phyloP scores from a whole-genome alignment of 2,329 filamentous ascomycete genomes.

The Penicillium sp. region DNA sequence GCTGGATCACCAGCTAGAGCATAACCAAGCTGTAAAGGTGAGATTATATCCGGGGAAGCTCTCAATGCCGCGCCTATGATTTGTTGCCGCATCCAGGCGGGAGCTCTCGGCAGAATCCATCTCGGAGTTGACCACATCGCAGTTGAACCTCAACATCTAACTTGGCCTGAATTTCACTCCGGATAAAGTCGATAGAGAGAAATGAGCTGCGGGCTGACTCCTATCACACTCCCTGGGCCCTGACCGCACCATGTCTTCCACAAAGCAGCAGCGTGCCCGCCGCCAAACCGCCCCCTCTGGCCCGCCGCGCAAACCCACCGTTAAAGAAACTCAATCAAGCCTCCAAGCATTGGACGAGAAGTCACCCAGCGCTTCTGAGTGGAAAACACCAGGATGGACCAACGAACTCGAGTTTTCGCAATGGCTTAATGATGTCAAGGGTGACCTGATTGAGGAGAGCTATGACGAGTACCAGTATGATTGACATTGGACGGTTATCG shows the following conservation, averaged over 20 bases:
- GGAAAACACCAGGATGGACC: constrained; percentile 26
- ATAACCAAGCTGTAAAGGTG: neutral
- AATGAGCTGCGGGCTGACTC: constrained; percentile 8
- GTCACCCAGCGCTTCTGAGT: constrained; percentile 3
- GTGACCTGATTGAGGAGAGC: constrained; percentile 73
- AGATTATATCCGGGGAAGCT: constrained; percentile 19
- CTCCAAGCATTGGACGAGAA: constrained; percentile 19
- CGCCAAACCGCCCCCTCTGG: constrained; percentile 41
- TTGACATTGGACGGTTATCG: constrained; percentile 11
- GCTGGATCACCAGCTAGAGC: constrained; percentile 5
- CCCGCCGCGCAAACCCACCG: constrained; percentile 31
- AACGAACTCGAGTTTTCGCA: constrained; percentile 60
- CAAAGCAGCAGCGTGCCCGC: constrained; percentile 36
- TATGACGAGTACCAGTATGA: constrained; percentile 77
- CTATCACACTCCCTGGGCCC: neutral
- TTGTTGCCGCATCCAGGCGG: constrained; percentile 34
- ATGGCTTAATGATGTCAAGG: constrained; percentile 61
- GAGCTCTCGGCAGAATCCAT: constrained; percentile 37
- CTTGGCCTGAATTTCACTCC: neutral
- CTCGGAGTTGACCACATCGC: constrained; percentile 27
- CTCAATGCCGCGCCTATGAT: constrained; percentile 6
- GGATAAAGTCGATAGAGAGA: constrained; percentile 2
- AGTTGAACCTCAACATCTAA: constrained; percentile 7
- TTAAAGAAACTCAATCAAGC: constrained; percentile 19
- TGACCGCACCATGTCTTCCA: constrained; percentile 26